phyloP scores from a whole-genome alignment of 352 stramenopile genomes.

The Saprolegnia parasitica region DNA sequence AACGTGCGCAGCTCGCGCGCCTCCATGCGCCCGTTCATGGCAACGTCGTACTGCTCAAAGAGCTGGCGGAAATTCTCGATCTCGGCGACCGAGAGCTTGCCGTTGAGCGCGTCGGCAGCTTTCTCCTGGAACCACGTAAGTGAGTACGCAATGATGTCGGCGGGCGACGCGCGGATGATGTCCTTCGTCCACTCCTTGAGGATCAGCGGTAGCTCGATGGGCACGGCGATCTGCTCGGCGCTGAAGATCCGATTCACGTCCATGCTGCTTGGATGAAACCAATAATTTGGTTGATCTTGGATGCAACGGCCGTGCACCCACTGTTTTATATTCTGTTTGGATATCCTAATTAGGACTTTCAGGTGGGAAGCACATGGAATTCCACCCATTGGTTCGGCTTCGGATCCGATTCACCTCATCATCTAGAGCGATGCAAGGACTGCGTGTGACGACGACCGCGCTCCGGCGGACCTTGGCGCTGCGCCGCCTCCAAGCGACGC shows the following conservation, averaged over 20 bases:
- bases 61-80: constrained; percentile 42
- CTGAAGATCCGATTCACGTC: constrained; percentile 91
- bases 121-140: constrained; percentile 82
- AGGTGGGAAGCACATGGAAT: background rate
- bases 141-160: constrained; percentile 77
- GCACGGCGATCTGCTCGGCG: constrained; percentile 88
- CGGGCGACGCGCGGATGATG: constrained; percentile 73
- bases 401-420: background rate
- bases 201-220: constrained; percentile 75
- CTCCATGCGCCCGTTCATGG: constrained; percentile 75
- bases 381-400: background rate
- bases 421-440: background rate
- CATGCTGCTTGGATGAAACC: constrained; percentile 40
- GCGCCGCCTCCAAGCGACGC: background rate
- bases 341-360: too few relatives aligned
- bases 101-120: constrained; percentile 30
- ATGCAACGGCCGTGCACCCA: too few relatives aligned
- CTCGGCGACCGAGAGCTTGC: constrained; percentile 17
- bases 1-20: constrained; percentile 65
- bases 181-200: constrained; percentile 91
- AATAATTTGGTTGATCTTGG: background rate
- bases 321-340: too few relatives aligned
- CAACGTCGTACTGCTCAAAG: constrained; percentile 77
- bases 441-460: background rate
- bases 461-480: background rate